Percentiles rank a stretch among this genome's conserved stretches.
These are phyloP conservation scores for Ophiostoma sp. DNA, from an alignment of 2,329 filamentous ascomycete species.

Conservation along the genomic window DNA sequence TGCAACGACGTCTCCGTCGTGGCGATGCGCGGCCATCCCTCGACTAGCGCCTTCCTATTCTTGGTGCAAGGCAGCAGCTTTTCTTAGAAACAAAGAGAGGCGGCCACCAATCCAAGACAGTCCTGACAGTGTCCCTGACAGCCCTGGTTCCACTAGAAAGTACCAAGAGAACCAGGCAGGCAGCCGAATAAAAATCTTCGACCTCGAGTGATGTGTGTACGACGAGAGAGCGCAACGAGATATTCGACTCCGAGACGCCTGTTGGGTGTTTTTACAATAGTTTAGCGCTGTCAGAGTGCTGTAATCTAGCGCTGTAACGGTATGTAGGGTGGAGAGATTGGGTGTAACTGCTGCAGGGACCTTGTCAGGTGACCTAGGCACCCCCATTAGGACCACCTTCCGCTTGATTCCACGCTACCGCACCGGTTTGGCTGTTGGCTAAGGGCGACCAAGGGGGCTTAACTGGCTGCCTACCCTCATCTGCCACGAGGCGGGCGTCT, in stretches of 20 bases:
- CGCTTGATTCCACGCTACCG: slow-evolving; percentile 1
- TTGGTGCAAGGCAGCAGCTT: slow-evolving; percentile 20
- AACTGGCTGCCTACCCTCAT: slow-evolving; percentile 17
- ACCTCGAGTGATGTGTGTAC: background rate
- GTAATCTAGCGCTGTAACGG: background rate
- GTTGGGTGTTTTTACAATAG: background rate
- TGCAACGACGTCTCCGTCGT: background rate
- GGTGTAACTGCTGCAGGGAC: background rate
- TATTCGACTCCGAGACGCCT: background rate
- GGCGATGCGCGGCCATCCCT: slow-evolving; percentile 6
- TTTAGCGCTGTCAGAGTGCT: background rate
- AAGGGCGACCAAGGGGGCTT: no score
- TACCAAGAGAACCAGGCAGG: background rate
- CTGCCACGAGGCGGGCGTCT: slow-evolving; percentile 1
- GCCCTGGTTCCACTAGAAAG: background rate
- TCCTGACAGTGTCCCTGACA: background rate
- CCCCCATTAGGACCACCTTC: background rate
- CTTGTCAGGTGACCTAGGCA: slow-evolving; percentile 11
- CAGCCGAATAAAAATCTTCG: slow-evolving; percentile 18
- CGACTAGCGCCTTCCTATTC: slow-evolving; percentile 1
- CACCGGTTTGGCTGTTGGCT: background rate
- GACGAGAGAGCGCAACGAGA: background rate
- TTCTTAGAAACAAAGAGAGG: slow-evolving; percentile 10
- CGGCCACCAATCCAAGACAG: slow-evolving; percentile 1
- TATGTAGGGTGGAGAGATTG: background rate